A percentile compares a stretch with the other conserved stretches of the same genome.
phyloP scores from a whole-genome alignment of 352 stramenopile species.

The Phytophthora vignae region DNA sequence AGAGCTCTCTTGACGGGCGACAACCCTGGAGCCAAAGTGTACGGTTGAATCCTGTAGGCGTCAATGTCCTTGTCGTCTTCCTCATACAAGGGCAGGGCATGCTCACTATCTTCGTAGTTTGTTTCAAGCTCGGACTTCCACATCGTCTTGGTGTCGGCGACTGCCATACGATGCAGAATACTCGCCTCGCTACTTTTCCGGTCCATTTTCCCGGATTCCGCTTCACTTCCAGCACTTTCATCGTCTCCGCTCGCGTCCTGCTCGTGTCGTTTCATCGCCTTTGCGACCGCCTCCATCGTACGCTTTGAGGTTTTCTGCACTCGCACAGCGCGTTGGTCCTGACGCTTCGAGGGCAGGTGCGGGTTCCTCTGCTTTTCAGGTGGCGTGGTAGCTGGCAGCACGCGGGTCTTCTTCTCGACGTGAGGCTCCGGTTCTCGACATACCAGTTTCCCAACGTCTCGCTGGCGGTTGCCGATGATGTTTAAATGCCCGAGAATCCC shows the following conservation, averaged over 20 bases:
- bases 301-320: constrained; percentile 53
- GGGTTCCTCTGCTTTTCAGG: constrained; percentile 49
- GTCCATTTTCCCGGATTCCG: constrained; percentile 30
- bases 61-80: not conserved
- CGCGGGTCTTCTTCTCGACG: constrained; percentile 52
- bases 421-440: constrained; percentile 57
- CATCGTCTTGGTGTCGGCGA: constrained; percentile 53
- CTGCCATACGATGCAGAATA: constrained; percentile 62
- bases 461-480: constrained; percentile 74
- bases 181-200: constrained; percentile 68
- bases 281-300: constrained; percentile 55
- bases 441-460: constrained; percentile 65
- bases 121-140: constrained; percentile 62
- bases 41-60: constrained; percentile 4
- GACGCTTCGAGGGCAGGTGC: constrained; percentile 46
- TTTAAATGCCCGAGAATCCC: constrained; percentile 62
- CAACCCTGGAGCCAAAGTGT: constrained; percentile 15
- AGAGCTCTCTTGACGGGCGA: constrained; percentile 38
- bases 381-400: constrained; percentile 30
- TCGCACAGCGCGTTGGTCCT: constrained; percentile 65
- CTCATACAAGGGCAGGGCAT: constrained; percentile 3
- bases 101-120: constrained; percentile 54
- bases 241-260: constrained; percentile 3
- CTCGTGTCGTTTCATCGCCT: constrained; percentile 26
- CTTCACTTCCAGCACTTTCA: constrained; percentile 12